Base-by-base conservation (phyloP, 352 stramenopile species). In the Phytophthora chlamydospora region DNA sequence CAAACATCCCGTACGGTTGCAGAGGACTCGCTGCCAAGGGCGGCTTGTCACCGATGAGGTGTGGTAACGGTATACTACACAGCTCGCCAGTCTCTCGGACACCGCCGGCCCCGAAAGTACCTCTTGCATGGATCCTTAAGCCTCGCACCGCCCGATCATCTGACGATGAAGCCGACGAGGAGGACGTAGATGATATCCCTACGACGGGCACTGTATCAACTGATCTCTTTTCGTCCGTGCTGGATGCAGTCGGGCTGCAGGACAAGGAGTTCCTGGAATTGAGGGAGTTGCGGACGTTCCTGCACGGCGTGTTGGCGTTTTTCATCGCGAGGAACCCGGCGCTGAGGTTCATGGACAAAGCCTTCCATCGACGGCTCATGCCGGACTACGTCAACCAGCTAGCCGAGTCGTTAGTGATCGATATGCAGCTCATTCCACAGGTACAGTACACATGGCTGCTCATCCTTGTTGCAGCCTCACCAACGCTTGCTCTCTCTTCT, bases 331-430 rank as follows among this genome's bases (percentile, higher is more conserved):
- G 68, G 12, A 90, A 77, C 51, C 64, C 64, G 11, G 35, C 63
- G 27, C 71, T 90, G 12, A 74, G 66, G 27, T 83, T 89, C 54
- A 68, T 89, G 73, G 77, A 81, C 59, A 90, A 89, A 55, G 73
- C 75, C 1, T 74, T 79, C 36, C 81, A 90, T 56, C 72, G 75
- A 9, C 64, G 81, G 14, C 55, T 82, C 21, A 74, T 89, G 21
- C 69, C 78, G 2, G 58, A 74, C 32, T 88, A 89, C 43, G 60
- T 83, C 10, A 62, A 66, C 11, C 70, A 87, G 33, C 57, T 90
- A n/a, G 75, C 71, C 24, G 53, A 58, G 10, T 43, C 72, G 16
- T 54, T 88, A 32, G 42, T 83, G 32, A 39, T 77, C n/a, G 70
- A 85, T 11, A 79, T 90, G 16, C 67, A 83, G 24, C 74, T 77